Evolutionary conservation across 257 asterid genomes (phyloP).

Genomic region (Ilex aquifolium): DNA sequence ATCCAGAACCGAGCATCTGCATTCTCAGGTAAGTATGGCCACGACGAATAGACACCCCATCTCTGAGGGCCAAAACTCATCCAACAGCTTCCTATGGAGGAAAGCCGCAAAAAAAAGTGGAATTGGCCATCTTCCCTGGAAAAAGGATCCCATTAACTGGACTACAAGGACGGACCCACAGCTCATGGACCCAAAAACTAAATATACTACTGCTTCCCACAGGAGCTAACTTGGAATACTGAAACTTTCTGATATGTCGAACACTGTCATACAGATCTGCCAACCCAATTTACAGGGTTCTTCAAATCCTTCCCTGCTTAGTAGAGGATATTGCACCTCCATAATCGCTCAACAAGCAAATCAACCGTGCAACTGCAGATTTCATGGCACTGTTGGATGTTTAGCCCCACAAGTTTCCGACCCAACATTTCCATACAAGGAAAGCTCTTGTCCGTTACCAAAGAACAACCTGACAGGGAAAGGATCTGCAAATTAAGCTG

Average conservation of each 20-base stretch:
- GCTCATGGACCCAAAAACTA: not conserved
- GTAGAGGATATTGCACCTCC: not conserved
- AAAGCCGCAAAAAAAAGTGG: not conserved
- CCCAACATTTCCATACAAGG: not conserved
- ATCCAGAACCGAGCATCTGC: not conserved
- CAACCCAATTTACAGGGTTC: not conserved
- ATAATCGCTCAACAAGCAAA: not conserved
- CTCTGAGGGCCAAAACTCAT: not conserved
- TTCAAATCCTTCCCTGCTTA: not conserved
- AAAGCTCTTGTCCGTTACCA: not conserved
- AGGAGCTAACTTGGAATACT: not conserved
- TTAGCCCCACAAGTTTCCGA: not conserved
- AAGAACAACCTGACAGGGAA: not conserved
- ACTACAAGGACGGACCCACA: not conserved
- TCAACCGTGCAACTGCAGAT: not conserved
- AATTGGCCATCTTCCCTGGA: not conserved
- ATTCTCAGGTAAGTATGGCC: not conserved
- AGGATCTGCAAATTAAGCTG: constrained; percentile 1
- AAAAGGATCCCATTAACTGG: not conserved
- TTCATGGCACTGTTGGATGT: not conserved
- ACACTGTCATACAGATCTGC: not conserved
- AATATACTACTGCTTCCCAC: not conserved
- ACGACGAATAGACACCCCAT: not conserved
- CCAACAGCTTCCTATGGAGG: not conserved
- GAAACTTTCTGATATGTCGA: not conserved